Percentiles rank a stretch among this genome's conserved stretches.
These are phyloP conservation scores for Pyrus pyrifolia DNA, from an alignment of 306 rosid species.

Conservation along the genomic window DNA sequence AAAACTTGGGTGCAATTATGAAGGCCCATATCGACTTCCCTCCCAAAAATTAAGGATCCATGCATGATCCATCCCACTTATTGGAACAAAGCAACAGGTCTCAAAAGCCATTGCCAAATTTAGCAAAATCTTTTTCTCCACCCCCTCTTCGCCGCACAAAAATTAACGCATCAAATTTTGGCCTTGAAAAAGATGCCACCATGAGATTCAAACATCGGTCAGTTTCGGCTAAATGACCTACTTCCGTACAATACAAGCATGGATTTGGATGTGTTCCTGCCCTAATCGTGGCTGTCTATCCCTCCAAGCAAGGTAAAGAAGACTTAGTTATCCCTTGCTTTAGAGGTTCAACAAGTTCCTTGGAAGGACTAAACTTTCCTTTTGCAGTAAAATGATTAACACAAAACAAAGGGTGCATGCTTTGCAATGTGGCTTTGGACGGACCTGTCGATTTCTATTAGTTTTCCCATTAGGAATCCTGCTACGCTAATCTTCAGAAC, in stretches of 20 bases:
- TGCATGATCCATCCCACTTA: not conserved
- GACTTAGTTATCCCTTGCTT: not conserved
- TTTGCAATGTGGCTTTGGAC: not conserved
- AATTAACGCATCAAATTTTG: not conserved
- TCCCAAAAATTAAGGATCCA: conserved; percentile 24
- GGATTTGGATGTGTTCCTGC: not conserved
- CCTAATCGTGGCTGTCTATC: not conserved
- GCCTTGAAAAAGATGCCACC: not conserved
- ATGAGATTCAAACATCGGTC: not conserved
- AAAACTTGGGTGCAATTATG: not conserved
- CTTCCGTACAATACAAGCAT: not conserved
- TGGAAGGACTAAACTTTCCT: conserved; percentile 19
- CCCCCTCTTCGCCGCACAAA: not conserved
- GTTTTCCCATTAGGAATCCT: not conserved
- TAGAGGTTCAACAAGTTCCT: not conserved
- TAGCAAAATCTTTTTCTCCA: conserved; percentile 7
- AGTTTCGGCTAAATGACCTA: not conserved
- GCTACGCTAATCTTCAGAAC: not conserved
- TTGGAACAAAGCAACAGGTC: not conserved
- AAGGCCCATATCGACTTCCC: conserved; percentile 12
- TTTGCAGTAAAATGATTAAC: conserved; percentile 19
- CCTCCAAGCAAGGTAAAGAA: not conserved
- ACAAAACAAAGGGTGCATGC: conserved; percentile 12
- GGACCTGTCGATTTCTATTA: not conserved
- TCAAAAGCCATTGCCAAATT: conserved; percentile 1